Evolutionary conservation across 1,284 basidiomycete genomes (phyloP), one percentile per base, ranked within the genome.

Genomic region (Microstroma glucosiphilum): DNA sequence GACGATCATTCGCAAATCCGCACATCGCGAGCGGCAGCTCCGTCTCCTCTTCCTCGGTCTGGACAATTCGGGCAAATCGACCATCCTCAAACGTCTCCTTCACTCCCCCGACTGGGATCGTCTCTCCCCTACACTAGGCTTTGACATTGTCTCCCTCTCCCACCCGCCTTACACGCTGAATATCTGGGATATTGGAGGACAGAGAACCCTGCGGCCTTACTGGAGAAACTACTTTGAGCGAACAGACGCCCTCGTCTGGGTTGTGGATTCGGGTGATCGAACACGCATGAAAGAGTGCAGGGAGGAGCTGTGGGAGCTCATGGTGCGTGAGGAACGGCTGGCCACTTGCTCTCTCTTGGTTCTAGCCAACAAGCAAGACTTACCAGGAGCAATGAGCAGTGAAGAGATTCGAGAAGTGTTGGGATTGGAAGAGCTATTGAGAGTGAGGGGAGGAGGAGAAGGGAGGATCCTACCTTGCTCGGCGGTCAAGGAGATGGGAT

Each of bases 191-290:
- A 92, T 99, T 40, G 96, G 96, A 30, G 96, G 96, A 12, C 96
- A 98, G 80, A 86, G 88, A 59, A 94, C 92, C 0, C 85, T 98
- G 51, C 85, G 96, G 23, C 93, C 96, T 1, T 99, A 98, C 80
- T 98, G 96, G 96, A 84, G 92, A 40, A 99, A 98, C 81, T 98
- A 98, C 82, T 99, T 98, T 75, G 96, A 99, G 80, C 89, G 92
- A 80, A 98, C 96, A 6, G 96, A 98, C 81, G 94, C 90, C 2
- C 84, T 99, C 56, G 91, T 98, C 40, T 99, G 96, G 96, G 96
- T 99, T 17, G 93, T 98, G 41, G 96, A 98, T 82, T 93, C 91
- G 0, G 86, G 89, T 49, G 96, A 98, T 81, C 84, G 88, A 40
- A 84, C 91, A 80, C 85, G 96, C 62, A 89, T 97, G 83, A 80